Base-by-base conservation (phyloP, 352 stramenopile species). In the Phytophthora gonapodyides region DNA sequence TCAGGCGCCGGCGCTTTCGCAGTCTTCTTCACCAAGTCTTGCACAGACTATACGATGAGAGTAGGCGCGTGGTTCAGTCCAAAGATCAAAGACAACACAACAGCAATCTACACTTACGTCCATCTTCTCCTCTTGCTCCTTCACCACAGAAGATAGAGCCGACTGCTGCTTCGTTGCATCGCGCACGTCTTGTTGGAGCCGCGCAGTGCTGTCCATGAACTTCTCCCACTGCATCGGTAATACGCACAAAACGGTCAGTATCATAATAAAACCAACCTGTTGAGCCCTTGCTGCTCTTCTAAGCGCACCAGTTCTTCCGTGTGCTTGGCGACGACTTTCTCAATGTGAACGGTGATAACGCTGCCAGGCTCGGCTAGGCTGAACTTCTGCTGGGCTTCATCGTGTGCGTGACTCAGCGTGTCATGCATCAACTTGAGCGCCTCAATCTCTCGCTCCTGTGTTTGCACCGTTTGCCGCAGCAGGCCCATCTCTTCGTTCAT, bases 271-370 rank as follows among this genome's bases (percentile, higher is more conserved):
- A 30, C 6, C 17, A 66, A 38, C 10, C 12, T 43, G 44, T 8
- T 35, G 4, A 36, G 24, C n/a, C 21, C 15, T 7, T 15, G 8
- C 36, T 43, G 15, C 24, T 11, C 48, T 17, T 16, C 12, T 27
- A 57, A 27, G 64, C 76, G 7, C 50, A 93, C 83, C 75, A 91
- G 40, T 44, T 77, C 73, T n/a, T 91, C 76, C 2, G 78, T 82
- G 49, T 87, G 72, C 55, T 87, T 86, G 46, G 67, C 58, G 16
- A 93, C 69, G 48, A 87, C 60, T 45, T 80, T 80, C 43, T 93
- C 79, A 51, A 93, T 84, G 55, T 93, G 80, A 7, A 88, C 75
- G 16, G 75, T 80, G 21, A 93, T 68, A 1, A 67, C 71, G 55
- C 76, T 91, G 38, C 69, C 75, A 36, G 67, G 64, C 46, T 88